A percentile compares a stretch with the other conserved stretches of the same genome.
Conservation (phyloP, 306 rosid genomes). For the Rosa persica region DNA sequence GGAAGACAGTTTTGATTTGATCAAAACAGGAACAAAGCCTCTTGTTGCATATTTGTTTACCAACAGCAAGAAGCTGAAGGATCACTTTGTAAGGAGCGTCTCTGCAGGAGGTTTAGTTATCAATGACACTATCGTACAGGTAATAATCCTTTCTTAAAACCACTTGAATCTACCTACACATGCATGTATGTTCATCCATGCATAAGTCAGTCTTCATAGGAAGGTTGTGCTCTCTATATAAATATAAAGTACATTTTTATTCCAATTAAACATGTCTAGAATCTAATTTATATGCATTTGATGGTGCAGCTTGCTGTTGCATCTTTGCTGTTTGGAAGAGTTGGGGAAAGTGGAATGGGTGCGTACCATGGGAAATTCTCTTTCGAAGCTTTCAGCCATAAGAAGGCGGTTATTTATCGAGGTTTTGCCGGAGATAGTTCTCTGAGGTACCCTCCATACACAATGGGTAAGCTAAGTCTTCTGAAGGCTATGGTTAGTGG, state of each 20-base stretch:
- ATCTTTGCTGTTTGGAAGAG: constrained; percentile 91
- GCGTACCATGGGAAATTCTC: constrained; percentile 92
- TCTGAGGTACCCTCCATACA: constrained; percentile 85
- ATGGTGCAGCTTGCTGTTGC: constrained; percentile 65
- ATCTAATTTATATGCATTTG: constrained; percentile 6
- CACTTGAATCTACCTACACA: neutral
- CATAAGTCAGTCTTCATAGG: neutral
- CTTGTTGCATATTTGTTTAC: constrained; percentile 94
- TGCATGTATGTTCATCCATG: neutral
- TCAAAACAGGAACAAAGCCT: constrained; percentile 82
- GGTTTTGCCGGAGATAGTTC: constrained; percentile 66
- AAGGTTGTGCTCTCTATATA: too few species aligned
- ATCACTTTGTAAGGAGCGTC: constrained; percentile 56
- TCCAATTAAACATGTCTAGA: too few species aligned
- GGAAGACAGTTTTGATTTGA: constrained; percentile 74
- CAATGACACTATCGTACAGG: constrained; percentile 82
- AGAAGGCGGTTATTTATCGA: constrained; percentile 88
- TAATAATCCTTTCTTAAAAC: constrained; percentile 32
- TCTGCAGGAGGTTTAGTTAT: constrained; percentile 90
- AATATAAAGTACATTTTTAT: too few species aligned
- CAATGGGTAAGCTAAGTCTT: constrained; percentile 57
- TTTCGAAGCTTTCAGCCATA: constrained; percentile 86
- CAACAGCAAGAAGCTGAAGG: constrained; percentile 66
- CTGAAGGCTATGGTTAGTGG: constrained; percentile 64
- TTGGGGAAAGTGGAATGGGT: constrained; percentile 94